Evolutionary conservation across 352 stramenopile species (phyloP), one percentile per base, ranked within the genome.

Genomic region (Phytophthora hibernalis): DNA sequence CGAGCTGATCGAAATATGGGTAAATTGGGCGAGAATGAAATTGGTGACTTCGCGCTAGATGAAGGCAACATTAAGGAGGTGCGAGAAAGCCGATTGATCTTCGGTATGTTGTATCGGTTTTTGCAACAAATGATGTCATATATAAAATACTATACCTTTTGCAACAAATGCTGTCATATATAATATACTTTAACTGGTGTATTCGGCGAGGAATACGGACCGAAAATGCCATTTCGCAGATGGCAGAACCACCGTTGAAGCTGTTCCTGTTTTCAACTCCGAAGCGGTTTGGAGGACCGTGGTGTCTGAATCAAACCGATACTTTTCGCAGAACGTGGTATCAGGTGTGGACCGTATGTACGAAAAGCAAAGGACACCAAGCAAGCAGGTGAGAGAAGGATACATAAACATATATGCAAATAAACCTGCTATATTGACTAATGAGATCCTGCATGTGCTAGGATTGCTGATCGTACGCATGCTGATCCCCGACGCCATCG

Each of bases 71-170:
- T n/a, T n/a, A n/a, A n/a, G n/a, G n/a, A n/a, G n/a, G n/a, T n/a
- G n/a, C n/a, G n/a, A n/a, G n/a, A n/a, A n/a, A n/a, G n/a, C n/a
- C n/a, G n/a, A n/a, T n/a, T n/a, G n/a, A n/a, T n/a, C n/a, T n/a
- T n/a, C n/a, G n/a, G n/a, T n/a, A n/a, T n/a, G n/a, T n/a, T n/a
- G n/a, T n/a, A n/a, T n/a, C n/a, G n/a, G n/a, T n/a, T n/a, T n/a
- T n/a, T n/a, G n/a, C n/a, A n/a, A n/a, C n/a, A n/a, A n/a, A n/a
- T n/a, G n/a, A 4, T 68, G 52, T 52, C 30, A 37, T 2, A 31
- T 55, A 61, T 22, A 51, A 37, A 31, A 55, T 47, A 21, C 47
- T 65, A n/a, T n/a, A n/a, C n/a, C n/a, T n/a, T n/a, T n/a, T n/a
- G n/a, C n/a, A 60, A 5, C 3, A 11, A 31, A 33, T 31, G 5